A percentile compares a stretch with the other conserved stretches of the same genome.
Conservation (phyloP, 169 alveolate species). For the Eimeria sp. region DNA sequence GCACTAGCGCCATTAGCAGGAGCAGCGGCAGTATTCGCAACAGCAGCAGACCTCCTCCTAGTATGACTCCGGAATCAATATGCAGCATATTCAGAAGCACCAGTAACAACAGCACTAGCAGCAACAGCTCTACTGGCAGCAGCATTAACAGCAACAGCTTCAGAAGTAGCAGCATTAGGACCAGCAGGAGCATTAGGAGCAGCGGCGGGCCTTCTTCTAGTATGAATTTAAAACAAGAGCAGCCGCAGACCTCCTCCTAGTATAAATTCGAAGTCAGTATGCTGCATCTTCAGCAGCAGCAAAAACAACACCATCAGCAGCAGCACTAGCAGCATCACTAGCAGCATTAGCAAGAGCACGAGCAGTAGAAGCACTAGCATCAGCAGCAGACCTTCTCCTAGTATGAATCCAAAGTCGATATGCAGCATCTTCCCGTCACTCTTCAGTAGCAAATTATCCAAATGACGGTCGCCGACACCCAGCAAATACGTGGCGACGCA, state of each 20-base stretch:
- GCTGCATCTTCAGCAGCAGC: conserved; percentile 91
- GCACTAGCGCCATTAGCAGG: too few relatives aligned
- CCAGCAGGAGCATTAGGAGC: too few relatives aligned
- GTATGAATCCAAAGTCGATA: conserved; percentile 99
- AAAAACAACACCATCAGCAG: too few relatives aligned
- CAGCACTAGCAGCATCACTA: background rate
- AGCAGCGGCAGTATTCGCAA: too few relatives aligned
- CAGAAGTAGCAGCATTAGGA: too few relatives aligned
- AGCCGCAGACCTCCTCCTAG: conserved; percentile 91
- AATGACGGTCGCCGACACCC: conserved; percentile 99
- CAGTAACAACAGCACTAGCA: too few relatives aligned
- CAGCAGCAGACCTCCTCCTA: too few relatives aligned
- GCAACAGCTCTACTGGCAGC: too few relatives aligned
- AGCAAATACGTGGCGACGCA: conserved; percentile 98
- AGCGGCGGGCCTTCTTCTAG: too few relatives aligned
- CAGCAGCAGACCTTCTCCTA: conserved; percentile 91
- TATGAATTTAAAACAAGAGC: background rate
- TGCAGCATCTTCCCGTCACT: conserved; percentile 96
- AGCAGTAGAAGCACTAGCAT: background rate
- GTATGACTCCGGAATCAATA: too few relatives aligned
- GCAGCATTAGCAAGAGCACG: background rate
- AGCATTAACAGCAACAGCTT: background rate
- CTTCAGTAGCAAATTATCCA: conserved; percentile 98
- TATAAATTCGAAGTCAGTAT: conserved; percentile 99
- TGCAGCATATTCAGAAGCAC: too few relatives aligned